These are phyloP conservation scores for Pseudozyma pruni DNA, from an alignment of 1,284 basidiomycete genomes.

Conservation along the genomic window DNA sequence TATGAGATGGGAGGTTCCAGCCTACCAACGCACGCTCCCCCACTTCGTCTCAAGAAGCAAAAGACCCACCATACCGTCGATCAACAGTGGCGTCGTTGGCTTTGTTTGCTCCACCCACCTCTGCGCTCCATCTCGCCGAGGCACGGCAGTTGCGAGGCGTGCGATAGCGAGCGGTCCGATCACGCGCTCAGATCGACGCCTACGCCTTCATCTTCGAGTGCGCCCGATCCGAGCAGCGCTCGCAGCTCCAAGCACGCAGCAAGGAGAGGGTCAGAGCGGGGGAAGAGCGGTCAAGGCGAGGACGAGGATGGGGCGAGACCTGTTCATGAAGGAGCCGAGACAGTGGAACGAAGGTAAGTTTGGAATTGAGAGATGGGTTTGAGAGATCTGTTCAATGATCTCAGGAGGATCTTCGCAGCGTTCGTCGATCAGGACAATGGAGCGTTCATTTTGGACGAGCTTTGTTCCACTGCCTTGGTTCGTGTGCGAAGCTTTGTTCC, in stretches of 20 bases:
- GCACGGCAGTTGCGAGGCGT: background rate
- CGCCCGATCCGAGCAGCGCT: constrained; percentile 8
- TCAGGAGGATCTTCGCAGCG: too few relatives aligned
- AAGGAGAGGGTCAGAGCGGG: too few relatives aligned
- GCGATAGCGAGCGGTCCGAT: constrained; percentile 16
- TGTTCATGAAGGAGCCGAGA: constrained; percentile 6
- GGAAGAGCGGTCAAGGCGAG: too few relatives aligned
- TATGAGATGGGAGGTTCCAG: too few relatives aligned
- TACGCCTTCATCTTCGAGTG: constrained; percentile 21
- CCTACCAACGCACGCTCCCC: background rate
- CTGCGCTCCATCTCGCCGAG: background rate
- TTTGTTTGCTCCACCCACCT: constrained; percentile 24
- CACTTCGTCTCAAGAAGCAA: too few relatives aligned
- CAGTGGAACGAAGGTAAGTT: constrained; percentile 19
- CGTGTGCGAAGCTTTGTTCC: constrained; percentile 1
- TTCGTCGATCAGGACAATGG: too few relatives aligned
- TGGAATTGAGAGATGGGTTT: too few relatives aligned
- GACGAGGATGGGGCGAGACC: too few relatives aligned
- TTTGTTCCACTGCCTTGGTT: background rate
- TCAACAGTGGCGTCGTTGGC: constrained; percentile 5
- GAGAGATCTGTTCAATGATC: too few relatives aligned
- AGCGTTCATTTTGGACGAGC: background rate
- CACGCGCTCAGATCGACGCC: constrained; percentile 2
- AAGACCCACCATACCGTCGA: background rate
- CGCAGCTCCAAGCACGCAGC: background rate